Evolutionary conservation across 2,329 filamentous ascomycete species (phyloP).

Genomic region (Furcasterigmium furcatum): DNA sequence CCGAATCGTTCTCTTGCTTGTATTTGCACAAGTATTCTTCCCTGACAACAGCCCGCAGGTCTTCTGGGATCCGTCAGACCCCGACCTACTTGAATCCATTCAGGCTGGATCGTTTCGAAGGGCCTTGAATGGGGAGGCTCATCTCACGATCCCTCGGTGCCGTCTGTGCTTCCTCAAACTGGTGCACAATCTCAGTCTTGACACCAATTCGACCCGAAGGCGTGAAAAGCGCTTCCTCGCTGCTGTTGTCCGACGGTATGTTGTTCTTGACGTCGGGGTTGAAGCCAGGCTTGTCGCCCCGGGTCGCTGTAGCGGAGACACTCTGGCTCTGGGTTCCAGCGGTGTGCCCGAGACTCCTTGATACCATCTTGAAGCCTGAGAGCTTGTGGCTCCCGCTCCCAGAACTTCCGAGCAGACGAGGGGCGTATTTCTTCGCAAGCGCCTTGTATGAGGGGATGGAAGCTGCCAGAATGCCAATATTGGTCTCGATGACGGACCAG

Average conservation of each 20-base stretch:
- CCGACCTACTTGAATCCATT: no score
- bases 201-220: constrained; percentile 3
- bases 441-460: constrained; percentile 30
- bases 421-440: constrained; percentile 31
- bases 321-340: background rate
- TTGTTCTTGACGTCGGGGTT: background rate
- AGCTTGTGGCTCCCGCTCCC: constrained; percentile 10
- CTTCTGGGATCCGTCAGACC: no score
- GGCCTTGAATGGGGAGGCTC: background rate
- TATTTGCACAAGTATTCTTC: no score
- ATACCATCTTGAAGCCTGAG: constrained; percentile 6
- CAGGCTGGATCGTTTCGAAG: background rate
- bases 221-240: constrained; percentile 4
- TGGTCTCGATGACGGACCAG: constrained; percentile 30
- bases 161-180: background rate
- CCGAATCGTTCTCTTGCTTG: no score
- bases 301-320: background rate
- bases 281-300: background rate
- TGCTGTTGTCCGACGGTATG: constrained; percentile 3
- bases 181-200: constrained; percentile 4
- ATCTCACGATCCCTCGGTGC: background rate
- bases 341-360: background rate
- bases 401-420: constrained; percentile 24
- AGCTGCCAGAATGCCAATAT: constrained; percentile 29
- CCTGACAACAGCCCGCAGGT: no score